Percentiles rank a stretch among this genome's conserved stretches.
phyloP scores from a whole-genome alignment of 805 yeast genomes.

The Lachancea nothofagi region DNA sequence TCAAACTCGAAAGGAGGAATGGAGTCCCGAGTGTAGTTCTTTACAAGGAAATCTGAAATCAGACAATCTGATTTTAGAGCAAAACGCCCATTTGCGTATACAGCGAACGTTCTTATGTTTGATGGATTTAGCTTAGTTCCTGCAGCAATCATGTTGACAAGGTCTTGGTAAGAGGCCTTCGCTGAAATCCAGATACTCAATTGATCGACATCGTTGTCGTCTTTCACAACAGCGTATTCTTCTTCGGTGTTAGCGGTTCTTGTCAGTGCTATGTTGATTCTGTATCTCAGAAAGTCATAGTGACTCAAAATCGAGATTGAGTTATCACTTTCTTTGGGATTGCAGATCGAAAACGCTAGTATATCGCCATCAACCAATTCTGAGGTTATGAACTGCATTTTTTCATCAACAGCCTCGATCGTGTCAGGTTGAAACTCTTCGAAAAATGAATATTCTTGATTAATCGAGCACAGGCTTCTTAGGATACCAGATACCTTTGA shows the following conservation, averaged over 20 bases:
- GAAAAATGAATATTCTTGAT: slow-evolving; percentile 34
- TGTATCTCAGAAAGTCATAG: slow-evolving; percentile 51
- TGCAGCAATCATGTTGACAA: slow-evolving; percentile 58
- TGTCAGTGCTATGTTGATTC: slow-evolving; percentile 52
- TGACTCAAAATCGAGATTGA: slow-evolving; percentile 40
- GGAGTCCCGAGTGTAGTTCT: slow-evolving; percentile 32
- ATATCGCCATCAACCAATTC: slow-evolving; percentile 71
- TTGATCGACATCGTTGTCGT: slow-evolving; percentile 13
- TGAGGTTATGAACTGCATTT: slow-evolving; percentile 44
- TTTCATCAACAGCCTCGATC: slow-evolving; percentile 40
- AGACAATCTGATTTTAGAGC: slow-evolving; percentile 37
- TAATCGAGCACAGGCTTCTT: slow-evolving; percentile 32
- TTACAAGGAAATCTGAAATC: slow-evolving; percentile 34
- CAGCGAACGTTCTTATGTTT: slow-evolving; percentile 59
- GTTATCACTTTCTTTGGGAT: slow-evolving; percentile 20
- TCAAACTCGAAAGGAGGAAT: slow-evolving; percentile 66
- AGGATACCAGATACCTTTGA: slow-evolving; percentile 30
- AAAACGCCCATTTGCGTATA: slow-evolving; percentile 52
- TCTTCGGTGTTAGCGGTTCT: slow-evolving; percentile 22
- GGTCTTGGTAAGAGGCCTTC: slow-evolving; percentile 48
- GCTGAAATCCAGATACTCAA: slow-evolving; percentile 69
- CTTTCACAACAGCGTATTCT: slow-evolving; percentile 24
- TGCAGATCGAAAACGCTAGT: slow-evolving; percentile 32
- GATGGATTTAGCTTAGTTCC: slow-evolving; percentile 50
- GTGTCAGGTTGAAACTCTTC: slow-evolving; percentile 60